Evolutionary conservation across 305 asterid species (phyloP), one percentile per base, ranked within the genome.

Genomic region (Solanum aculeatissimum): DNA sequence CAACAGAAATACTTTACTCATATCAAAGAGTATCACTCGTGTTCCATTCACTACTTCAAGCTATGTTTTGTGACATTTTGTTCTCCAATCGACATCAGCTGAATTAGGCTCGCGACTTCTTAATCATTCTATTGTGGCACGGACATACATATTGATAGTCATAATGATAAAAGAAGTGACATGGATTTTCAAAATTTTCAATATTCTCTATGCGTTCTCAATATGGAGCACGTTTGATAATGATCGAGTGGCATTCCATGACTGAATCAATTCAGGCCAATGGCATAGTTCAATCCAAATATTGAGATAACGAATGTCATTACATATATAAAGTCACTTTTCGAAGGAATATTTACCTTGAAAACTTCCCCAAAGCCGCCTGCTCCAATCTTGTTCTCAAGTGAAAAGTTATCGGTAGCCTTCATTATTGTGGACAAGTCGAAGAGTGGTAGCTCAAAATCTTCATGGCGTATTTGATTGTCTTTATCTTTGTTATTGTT

Each of bases 321-420:
- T 72, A 72, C 81, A 0, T 74, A 4, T 25, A 45, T 8, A 47
- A 47, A 47, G 10, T 25, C 15, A 3, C 21, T n/a, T 32, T 7
- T 25, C 4, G 42, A 2, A 42, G 10, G 21, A 49, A 49, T 4
- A 0, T 12, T 83, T 86, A 89, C 91, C 91, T 87, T 90, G 82
- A 85, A 91, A 84, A 91, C 92, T 55, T 86, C 78, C 82, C 93
- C 93, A 83, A 89, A 91, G 6, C 93, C 91, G 29, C 93, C 93
- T 83, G 88, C 88, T 32, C 92, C 91, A 32, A 91, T 84, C 86
- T 86, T 89, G 54, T 88, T 86, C 60, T 77, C 63, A 25, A 18
- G 4, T 68, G 92, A 84, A 83, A 91, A 91, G 47, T 83, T 49
- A 78, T 81, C 79, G 2, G 92, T 91, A 25, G 91, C 91, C 81